These are phyloP conservation scores for Microsporum canis DNA, from an alignment of 2,329 filamentous ascomycete species.

Conservation along the genomic window DNA sequence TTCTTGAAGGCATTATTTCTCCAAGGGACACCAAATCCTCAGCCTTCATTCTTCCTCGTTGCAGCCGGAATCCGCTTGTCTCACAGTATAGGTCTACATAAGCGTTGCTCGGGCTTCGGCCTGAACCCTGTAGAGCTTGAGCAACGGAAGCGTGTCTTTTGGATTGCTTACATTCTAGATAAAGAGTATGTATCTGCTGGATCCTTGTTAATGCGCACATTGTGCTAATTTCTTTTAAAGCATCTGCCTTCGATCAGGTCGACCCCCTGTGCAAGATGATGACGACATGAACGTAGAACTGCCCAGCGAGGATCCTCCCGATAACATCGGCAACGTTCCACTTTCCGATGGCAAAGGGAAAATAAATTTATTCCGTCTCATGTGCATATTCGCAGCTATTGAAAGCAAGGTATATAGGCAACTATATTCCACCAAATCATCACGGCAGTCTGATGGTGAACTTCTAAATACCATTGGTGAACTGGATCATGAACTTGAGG, in stretches of 20 bases:
- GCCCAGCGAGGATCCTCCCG: slow-evolving; percentile 76
- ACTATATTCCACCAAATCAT: slow-evolving; percentile 83
- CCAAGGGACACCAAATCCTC: slow-evolving; percentile 91
- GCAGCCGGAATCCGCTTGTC: slow-evolving; percentile 81
- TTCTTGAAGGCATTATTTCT: slow-evolving; percentile 60
- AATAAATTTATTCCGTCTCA: slow-evolving; percentile 85
- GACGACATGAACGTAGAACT: slow-evolving; percentile 93
- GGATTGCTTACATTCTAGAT: slow-evolving; percentile 64
- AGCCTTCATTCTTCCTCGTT: slow-evolving; percentile 83
- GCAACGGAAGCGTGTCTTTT: slow-evolving; percentile 69
- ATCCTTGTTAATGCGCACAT: neutral
- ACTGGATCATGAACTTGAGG: slow-evolving; percentile 76
- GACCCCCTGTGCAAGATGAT: slow-evolving; percentile 61
- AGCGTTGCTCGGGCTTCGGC: slow-evolving; percentile 83
- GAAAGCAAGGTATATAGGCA: slow-evolving; percentile 90
- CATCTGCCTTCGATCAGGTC: slow-evolving; percentile 59
- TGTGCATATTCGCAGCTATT: slow-evolving; percentile 85
- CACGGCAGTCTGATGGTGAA: slow-evolving; percentile 84
- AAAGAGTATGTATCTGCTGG: slow-evolving; percentile 45
- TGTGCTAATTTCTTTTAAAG: slow-evolving; percentile 20
- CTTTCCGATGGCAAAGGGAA: slow-evolving; percentile 79
- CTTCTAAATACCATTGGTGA: slow-evolving; percentile 92
- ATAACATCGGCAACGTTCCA: slow-evolving; percentile 91
- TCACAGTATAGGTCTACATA: slow-evolving; percentile 91
- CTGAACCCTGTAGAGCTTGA: slow-evolving; percentile 89